Evolutionary conservation across 495 filamentous ascomycete genomes (phyloP), one percentile per base, ranked within the genome.

Genomic region (Delitschia confertaspora): DNA sequence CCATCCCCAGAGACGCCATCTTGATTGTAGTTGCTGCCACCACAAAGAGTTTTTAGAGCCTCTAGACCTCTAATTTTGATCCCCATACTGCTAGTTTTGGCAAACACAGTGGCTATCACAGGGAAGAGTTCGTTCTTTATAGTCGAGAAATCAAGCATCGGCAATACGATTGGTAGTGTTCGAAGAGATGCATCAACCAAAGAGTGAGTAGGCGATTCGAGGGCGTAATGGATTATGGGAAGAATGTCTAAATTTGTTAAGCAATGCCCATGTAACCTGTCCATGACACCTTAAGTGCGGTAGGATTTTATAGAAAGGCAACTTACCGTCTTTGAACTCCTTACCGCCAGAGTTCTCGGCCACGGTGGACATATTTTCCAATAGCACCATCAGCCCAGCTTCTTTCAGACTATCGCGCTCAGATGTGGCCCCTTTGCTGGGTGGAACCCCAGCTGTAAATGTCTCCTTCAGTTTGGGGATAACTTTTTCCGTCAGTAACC

Each of bases 71-170:
- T 71, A 20, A 96, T 80, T 61, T 98, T 98, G 65, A 96, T 95
- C 3, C 79, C 83, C 32, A 98, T 75, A 55, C 86, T 93, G 59
- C 75, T 89, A 4, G 91, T 98, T 54, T 82, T 87, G 51, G 80
- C 85, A 58, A 98, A 98, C 1, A 94, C 88, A 7, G 70, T 65
- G 4, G 91, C 83, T 50, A 98, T 79, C 10, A 88, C 76, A 0
- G 91, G 91, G 57, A 98, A 98, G 0, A 98, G 70, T 23, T 96
- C 88, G 54, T 88, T 86, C 59, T 95, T 96, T 48, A 95, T 83
- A 2, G 91, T 96, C 37, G 81, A 88, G 52, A 95, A 96, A 57
- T 98, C 91, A 8, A 96, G 74, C 13, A 86, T 76, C 0, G 84
- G 79, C 20, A 96, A 65, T 21, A 95, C 70, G 1, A 70, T 65